Base-by-base conservation (phyloP, 129 eudicot species). In the Helianthus tuberosus region DNA sequence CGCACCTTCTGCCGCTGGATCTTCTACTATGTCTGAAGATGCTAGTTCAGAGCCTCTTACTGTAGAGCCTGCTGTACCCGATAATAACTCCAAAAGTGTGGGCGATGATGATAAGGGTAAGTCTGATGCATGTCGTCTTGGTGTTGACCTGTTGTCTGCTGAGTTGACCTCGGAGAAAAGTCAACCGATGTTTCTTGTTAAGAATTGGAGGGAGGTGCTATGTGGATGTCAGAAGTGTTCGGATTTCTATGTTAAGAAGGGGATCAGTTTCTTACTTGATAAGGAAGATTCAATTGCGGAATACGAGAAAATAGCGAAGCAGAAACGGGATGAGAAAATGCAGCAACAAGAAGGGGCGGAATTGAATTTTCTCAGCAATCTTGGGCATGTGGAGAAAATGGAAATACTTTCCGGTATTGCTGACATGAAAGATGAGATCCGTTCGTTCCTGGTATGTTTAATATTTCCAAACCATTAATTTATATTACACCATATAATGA, bases 251-350 rank as follows among this genome's bases (percentile, higher is more conserved):
- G 53, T 82, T 10, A 83, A 80, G 77, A 95, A 85, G 85, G 80
- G 79, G 20, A 69, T 95, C 47, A 58, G 90, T 66, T 95, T 83
- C 82, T 80, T 95, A 81, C 82, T 91, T 29, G 96, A 91, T 76
- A 76, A 72, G 54, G 97, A 95, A 69, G 99, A 95, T 57, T 81
- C 99, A 0, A 95, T 95, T 78, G 99, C 87, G 1, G 97, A 91
- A 82, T 95, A 95, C 73, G 99, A 95, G 79, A 89, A 79, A 73
- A 50, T 82, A 75, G 99, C 89, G 6, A 83, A 87, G 64, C 79
- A 83, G 84, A 95, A 77, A 51, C 82, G 99, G 85, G 88, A 80
- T 32, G 96, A 95, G 41, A 94, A 91, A 75, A 59, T 83, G 79
- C 85, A 91, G 82, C 87, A 86, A 55, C 85, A 88, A 68, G 96